Conservation (phyloP, 257 asterid species). For the Asclepias syriaca region DNA sequence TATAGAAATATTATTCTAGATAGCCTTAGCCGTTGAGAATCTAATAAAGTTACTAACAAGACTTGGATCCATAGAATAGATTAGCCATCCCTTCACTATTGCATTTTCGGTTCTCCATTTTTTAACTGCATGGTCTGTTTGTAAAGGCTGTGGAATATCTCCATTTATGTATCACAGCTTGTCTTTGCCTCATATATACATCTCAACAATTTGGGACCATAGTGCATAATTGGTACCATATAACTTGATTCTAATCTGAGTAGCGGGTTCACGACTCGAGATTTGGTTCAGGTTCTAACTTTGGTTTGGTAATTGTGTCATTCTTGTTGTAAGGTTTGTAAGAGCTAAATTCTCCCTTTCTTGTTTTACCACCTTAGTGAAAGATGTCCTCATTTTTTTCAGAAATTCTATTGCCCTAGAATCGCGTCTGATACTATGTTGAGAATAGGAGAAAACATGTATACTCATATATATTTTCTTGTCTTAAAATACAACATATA, state of each 20-base stretch:
- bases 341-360: too few species aligned
- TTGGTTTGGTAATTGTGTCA: too few species aligned
- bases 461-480: too few species aligned
- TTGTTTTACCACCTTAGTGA: too few species aligned
- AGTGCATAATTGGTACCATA: conserved; percentile 4
- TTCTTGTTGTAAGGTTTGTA: too few species aligned
- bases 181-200: background rate
- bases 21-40: background rate
- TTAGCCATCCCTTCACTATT: background rate
- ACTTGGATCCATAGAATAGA: background rate
- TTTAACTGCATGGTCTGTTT: background rate
- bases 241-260: background rate
- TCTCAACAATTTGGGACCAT: conserved; percentile 10
- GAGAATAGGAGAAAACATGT: too few species aligned
- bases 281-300: too few species aligned
- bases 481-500: too few species aligned
- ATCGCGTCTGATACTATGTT: too few species aligned
- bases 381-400: too few species aligned
- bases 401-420: too few species aligned
- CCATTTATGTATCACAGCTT: conserved; percentile 9
- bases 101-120: background rate
- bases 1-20: background rate
- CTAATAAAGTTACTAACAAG: background rate
- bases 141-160: background rate
- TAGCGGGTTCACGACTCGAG: too few species aligned